Conservation (phyloP, 75 land plant species). For the Isoetes taiwanensis region DNA sequence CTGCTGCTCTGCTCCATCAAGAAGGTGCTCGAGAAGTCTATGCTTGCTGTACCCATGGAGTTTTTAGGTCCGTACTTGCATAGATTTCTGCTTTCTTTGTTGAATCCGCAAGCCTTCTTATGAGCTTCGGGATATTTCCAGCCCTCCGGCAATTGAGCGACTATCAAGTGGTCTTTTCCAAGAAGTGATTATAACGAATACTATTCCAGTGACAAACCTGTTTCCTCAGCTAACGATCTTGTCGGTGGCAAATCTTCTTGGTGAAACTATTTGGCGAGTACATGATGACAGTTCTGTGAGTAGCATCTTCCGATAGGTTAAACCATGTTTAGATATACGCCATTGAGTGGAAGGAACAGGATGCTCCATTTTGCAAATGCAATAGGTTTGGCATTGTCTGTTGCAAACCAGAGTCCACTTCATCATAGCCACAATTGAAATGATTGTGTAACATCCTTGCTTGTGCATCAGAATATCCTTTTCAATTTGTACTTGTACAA, state of each 20-base stretch:
- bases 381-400: background rate
- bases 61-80: conserved; percentile 41
- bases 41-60: conserved; percentile 92
- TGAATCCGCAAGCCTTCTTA: background rate
- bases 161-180: conserved; percentile 89
- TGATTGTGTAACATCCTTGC: background rate
- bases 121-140: conserved; percentile 11
- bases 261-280: conserved; percentile 94
- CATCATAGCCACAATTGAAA: background rate
- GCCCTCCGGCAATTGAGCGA: conserved; percentile 94
- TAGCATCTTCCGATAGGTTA: conserved; percentile 40
- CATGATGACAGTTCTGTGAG: conserved; percentile 92
- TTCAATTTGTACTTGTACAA: background rate
- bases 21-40: conserved; percentile 93
- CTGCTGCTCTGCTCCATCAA: conserved; percentile 77
- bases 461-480: background rate
- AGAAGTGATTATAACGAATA: conserved; percentile 91
- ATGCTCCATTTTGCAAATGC: background rate
- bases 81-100: conserved; percentile 7
- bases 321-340: too few relatives aligned
- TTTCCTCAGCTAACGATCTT: conserved; percentile 90
- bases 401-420: background rate
- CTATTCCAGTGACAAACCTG: conserved; percentile 66
- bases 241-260: conserved; percentile 88
- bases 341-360: conserved; percentile 1